These are phyloP conservation scores for Xerocomus spinulosus DNA, from an alignment of 768 basidiomycete genomes.

Conservation along the genomic window DNA sequence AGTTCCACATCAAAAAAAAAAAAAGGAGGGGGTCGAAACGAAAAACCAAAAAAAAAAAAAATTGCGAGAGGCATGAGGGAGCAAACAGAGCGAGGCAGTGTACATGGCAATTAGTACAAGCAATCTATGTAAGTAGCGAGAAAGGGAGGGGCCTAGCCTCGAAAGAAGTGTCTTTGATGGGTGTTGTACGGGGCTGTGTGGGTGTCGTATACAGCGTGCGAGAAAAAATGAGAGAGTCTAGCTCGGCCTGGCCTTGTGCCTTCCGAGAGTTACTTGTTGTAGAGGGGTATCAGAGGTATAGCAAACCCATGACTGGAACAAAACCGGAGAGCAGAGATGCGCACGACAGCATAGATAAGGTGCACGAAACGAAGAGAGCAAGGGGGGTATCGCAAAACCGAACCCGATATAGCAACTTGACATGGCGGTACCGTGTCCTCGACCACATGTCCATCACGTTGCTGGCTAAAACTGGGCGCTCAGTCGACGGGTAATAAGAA, in stretches of 20 bases:
- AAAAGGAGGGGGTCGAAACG: too few relatives aligned
- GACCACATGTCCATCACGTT: slow-evolving; percentile 4
- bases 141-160: background rate
- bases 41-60: too few relatives aligned
- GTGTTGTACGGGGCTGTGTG: background rate
- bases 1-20: background rate
- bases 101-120: slow-evolving; percentile 10
- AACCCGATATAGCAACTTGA: slow-evolving; percentile 2
- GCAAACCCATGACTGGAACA: background rate
- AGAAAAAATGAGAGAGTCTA: background rate
- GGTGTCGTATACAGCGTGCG: background rate
- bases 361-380: background rate
- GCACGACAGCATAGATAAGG: slow-evolving; percentile 12
- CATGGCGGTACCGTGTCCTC: background rate
- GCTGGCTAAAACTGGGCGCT: slow-evolving; percentile 6
- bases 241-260: slow-evolving; percentile 6
- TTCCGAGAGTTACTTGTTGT: slow-evolving; percentile 3
- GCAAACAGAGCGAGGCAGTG: slow-evolving; percentile 1
- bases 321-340: background rate
- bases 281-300: background rate
- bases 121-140: background rate
- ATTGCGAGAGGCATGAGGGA: background rate
- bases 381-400: slow-evolving; percentile 14
- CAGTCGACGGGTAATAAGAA: slow-evolving; percentile 62
- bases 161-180: background rate